Evolutionary conservation across 768 basidiomycete species (phyloP).

Genomic region (Lentinula sp.): DNA sequence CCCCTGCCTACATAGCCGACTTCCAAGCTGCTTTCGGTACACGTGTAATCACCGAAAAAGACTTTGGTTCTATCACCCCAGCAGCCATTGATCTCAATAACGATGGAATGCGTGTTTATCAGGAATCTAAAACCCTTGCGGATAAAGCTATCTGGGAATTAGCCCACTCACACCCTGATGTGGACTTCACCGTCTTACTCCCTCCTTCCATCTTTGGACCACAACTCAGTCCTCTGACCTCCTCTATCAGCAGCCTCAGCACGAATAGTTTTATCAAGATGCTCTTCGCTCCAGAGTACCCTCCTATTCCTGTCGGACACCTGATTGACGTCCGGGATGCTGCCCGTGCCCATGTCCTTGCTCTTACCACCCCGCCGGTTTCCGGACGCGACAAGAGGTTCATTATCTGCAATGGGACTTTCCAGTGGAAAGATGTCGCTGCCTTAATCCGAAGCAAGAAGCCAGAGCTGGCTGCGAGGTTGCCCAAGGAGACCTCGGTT

Average conservation of each 20-base stretch:
- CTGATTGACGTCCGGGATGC: constrained; percentile 12
- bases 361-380: constrained; percentile 7
- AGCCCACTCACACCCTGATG: background rate
- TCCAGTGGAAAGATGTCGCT: constrained; percentile 5
- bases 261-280: constrained; percentile 2
- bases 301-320: constrained; percentile 5
- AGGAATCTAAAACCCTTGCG: constrained; percentile 3
- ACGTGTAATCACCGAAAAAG: background rate
- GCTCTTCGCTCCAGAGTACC: constrained; percentile 4
- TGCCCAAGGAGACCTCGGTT: constrained; percentile 1
- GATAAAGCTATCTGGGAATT: constrained; percentile 8
- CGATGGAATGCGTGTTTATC: background rate
- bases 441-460: background rate
- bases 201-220: constrained; percentile 16
- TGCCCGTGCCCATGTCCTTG: constrained; percentile 9
- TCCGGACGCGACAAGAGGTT: constrained; percentile 5
- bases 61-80: constrained; percentile 6
- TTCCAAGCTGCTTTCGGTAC: constrained; percentile 6
- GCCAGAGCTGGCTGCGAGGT: constrained; percentile 3
- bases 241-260: background rate
- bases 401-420: background rate
- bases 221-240: constrained; percentile 10
- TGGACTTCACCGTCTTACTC: constrained; percentile 10
- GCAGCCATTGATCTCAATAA: constrained; percentile 3
- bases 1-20: background rate